A percentile compares a stretch with the other conserved stretches of the same genome.
These are phyloP conservation scores for Polytolypa hystricis DNA, from an alignment of 2,329 filamentous ascomycete species.

Conservation along the genomic window DNA sequence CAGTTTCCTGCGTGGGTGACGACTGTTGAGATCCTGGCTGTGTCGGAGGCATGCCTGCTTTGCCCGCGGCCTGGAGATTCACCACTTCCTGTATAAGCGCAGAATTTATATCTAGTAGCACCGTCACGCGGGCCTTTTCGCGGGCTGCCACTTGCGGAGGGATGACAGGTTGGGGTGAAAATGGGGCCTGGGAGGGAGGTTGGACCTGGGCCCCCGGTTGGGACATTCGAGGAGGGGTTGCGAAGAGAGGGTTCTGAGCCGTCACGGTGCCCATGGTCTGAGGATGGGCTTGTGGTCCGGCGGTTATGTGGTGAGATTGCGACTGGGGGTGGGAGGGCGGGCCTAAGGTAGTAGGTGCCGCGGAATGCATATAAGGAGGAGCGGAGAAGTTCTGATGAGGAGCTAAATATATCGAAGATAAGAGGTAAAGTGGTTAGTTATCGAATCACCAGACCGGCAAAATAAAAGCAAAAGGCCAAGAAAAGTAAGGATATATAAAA, in stretches of 20 bases:
- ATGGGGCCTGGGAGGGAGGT: not conserved
- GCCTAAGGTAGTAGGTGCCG: not conserved
- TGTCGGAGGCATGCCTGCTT: slow-evolving; percentile 26
- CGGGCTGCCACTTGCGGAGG: slow-evolving; percentile 22
- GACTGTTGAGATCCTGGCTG: slow-evolving; percentile 22
- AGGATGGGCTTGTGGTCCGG: slow-evolving; percentile 7
- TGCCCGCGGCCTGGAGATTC: slow-evolving; percentile 34
- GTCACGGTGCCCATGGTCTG: slow-evolving; percentile 7
- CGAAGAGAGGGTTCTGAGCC: slow-evolving; percentile 8
- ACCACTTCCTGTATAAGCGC: slow-evolving; percentile 38
- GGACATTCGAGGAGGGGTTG: slow-evolving; percentile 9
- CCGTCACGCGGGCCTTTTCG: slow-evolving; percentile 36
- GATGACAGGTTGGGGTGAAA: slow-evolving; percentile 8
- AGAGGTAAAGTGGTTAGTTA: not conserved
- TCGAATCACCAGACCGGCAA: too few species aligned
- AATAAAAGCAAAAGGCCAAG: too few species aligned
- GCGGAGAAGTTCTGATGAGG: slow-evolving; percentile 5
- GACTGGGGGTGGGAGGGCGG: slow-evolving; percentile 2
- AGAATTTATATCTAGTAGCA: slow-evolving; percentile 38
- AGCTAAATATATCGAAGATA: not conserved
- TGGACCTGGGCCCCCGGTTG: not conserved
- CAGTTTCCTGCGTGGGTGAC: slow-evolving; percentile 24
- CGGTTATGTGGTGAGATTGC: slow-evolving; percentile 7
- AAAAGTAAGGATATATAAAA: too few species aligned
- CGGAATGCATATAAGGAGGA: slow-evolving; percentile 5